phyloP scores from a whole-genome alignment of 805 yeast species.

The Saccharomycopsis fermentans region DNA sequence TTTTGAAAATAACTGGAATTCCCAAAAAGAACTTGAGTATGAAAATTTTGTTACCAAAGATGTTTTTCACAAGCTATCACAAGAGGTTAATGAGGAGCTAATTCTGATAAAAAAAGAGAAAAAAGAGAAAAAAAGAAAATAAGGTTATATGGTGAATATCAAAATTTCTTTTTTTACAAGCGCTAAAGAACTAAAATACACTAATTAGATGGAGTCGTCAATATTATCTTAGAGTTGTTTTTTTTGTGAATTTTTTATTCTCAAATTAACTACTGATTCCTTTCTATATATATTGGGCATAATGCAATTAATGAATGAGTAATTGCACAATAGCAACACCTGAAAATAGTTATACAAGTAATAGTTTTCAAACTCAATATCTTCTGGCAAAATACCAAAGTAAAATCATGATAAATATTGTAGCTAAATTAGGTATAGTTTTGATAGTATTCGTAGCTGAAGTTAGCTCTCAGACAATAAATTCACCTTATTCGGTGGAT shows the following conservation, averaged over 20 bases:
- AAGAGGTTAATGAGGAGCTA: not conserved
- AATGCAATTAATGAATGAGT: too few species aligned
- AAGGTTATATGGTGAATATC: not conserved
- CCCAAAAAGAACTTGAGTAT: not conserved
- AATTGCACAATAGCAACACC: too few species aligned
- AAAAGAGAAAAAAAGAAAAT: not conserved
- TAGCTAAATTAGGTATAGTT: not conserved
- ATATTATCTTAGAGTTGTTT: not conserved
- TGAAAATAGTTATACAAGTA: too few species aligned
- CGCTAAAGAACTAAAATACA: not conserved
- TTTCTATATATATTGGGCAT: too few species aligned
- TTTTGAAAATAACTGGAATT: not conserved
- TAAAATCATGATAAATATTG: not conserved
- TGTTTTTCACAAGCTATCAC: not conserved
- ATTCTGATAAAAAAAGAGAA: not conserved
- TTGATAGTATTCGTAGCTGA: not conserved
- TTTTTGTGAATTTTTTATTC: not conserved
- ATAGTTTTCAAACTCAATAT: too few species aligned
- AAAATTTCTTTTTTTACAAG: not conserved
- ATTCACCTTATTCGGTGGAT: slow-evolving; percentile 4
- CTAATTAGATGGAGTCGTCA: too few species aligned
- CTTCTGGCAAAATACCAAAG: not conserved
- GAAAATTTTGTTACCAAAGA: not conserved
- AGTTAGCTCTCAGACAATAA: not conserved
- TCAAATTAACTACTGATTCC: too few species aligned